Evolutionary conservation across 2,329 filamentous ascomycete species (phyloP).

Genomic region (Trichoderma koningii): DNA sequence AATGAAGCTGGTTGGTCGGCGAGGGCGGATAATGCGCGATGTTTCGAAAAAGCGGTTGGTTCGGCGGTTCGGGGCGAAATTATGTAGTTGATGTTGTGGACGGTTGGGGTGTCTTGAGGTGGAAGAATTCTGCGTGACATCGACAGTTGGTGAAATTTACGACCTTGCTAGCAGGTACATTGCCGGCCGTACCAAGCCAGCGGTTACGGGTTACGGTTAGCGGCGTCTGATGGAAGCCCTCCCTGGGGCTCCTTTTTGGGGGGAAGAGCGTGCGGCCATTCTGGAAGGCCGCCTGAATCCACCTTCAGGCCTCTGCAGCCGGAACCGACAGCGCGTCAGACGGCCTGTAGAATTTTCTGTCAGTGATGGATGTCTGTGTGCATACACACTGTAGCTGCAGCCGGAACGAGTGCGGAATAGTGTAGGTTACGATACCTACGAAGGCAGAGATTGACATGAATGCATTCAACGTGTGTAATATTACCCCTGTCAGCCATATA

Average conservation of each 20-base stretch:
- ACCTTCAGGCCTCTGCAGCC: slow-evolving; percentile 22
- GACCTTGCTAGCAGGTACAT: slow-evolving; percentile 23
- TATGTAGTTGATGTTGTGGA: slow-evolving; percentile 25
- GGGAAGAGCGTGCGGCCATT: neutral
- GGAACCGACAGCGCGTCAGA: slow-evolving; percentile 18
- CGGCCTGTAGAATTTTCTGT: slow-evolving; percentile 12
- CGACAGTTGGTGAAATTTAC: slow-evolving; percentile 26
- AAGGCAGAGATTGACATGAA: too few species aligned
- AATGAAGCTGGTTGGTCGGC: neutral
- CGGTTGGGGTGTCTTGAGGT: slow-evolving; percentile 21
- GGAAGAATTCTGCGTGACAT: slow-evolving; percentile 29
- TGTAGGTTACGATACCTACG: too few species aligned
- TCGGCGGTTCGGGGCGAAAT: slow-evolving; percentile 21
- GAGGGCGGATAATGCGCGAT: slow-evolving; percentile 19
- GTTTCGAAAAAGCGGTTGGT: slow-evolving; percentile 9
- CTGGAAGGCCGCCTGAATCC: slow-evolving; percentile 4
- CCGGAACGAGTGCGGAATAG: too few species aligned
- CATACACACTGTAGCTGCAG: too few species aligned
- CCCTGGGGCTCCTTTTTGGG: slow-evolving; percentile 7
- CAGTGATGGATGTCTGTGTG: neutral
- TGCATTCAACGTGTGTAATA: too few species aligned
- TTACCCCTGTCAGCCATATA: too few species aligned
- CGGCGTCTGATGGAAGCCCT: slow-evolving; percentile 22
- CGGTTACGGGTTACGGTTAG: slow-evolving; percentile 24
- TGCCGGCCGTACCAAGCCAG: slow-evolving; percentile 12